Percentiles rank a stretch among this genome's conserved stretches.
phyloP scores from a whole-genome alignment of 2,329 filamentous ascomycete species.

The Fusarium subglutinans region DNA sequence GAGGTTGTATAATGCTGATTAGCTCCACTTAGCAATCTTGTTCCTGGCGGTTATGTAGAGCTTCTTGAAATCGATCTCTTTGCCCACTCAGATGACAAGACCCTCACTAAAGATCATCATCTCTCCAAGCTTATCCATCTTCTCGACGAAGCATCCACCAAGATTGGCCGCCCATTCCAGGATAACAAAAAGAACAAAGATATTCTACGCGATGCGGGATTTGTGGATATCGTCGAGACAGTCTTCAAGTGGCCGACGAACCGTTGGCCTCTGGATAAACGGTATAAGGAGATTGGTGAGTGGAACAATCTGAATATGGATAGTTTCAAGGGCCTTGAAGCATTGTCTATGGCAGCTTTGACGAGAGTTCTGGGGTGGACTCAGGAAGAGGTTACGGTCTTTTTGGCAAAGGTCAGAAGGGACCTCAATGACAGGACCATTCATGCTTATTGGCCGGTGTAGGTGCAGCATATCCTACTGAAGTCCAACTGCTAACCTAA shows the following conservation, averaged over 20 bases:
- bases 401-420: slow-evolving; percentile 22
- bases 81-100: slow-evolving; percentile 21
- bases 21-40: not conserved
- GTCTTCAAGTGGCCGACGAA: slow-evolving; percentile 36
- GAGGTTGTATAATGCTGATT: not conserved
- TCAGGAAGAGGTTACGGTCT: slow-evolving; percentile 6
- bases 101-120: slow-evolving; percentile 1
- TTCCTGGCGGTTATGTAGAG: slow-evolving; percentile 21
- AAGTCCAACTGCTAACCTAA: not conserved
- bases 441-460: slow-evolving; percentile 37
- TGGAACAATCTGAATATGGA: slow-evolving; percentile 28
- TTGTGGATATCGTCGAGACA: slow-evolving; percentile 21
- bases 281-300: slow-evolving; percentile 26
- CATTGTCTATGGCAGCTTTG: slow-evolving; percentile 16
- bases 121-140: slow-evolving; percentile 8
- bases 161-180: slow-evolving; percentile 25
- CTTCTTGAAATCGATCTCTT: slow-evolving; percentile 29
- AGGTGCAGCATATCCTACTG: not conserved
- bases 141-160: slow-evolving; percentile 15
- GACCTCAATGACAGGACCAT: slow-evolving; percentile 23
- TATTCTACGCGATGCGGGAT: slow-evolving; percentile 12
- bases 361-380: slow-evolving; percentile 21
- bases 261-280: slow-evolving; percentile 20
- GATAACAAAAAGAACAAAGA: slow-evolving; percentile 28
- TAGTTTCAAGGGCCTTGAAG: slow-evolving; percentile 22